Evolutionary conservation across 129 eudicot species (phyloP).

Genomic region (Arctium lappa): DNA sequence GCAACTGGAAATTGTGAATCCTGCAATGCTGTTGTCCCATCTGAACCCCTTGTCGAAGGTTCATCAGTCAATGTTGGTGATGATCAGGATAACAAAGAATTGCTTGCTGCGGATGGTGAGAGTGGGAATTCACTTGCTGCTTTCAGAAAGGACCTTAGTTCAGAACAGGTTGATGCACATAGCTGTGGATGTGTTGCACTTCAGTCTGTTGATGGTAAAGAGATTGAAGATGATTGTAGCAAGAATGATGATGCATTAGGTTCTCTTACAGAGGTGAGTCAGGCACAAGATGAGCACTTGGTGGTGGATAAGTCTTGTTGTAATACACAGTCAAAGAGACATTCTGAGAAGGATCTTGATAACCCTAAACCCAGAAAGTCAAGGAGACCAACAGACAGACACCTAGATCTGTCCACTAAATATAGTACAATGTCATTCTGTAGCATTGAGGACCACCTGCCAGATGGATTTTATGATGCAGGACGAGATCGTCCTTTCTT

Average conservation of each 20-base stretch:
- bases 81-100: slow-evolving; percentile 37
- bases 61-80: slow-evolving; percentile 27
- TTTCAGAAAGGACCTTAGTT: slow-evolving; percentile 14
- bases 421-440: slow-evolving; percentile 76
- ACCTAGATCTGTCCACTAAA: slow-evolving; percentile 48
- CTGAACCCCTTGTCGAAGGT: slow-evolving; percentile 34
- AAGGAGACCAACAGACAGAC: slow-evolving; percentile 46
- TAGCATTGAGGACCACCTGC: slow-evolving; percentile 60
- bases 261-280: slow-evolving; percentile 33
- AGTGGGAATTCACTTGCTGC: slow-evolving; percentile 15
- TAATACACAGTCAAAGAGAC: slow-evolving; percentile 63
- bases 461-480: slow-evolving; percentile 98
- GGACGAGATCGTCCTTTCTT: slow-evolving; percentile 96
- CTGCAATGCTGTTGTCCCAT: slow-evolving; percentile 29
- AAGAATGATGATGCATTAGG: slow-evolving; percentile 27
- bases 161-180: slow-evolving; percentile 28
- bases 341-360: slow-evolving; percentile 68
- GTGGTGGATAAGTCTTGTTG: slow-evolving; percentile 31
- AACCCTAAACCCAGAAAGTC: slow-evolving; percentile 70
- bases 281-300: slow-evolving; percentile 32
- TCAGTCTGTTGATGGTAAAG: slow-evolving; percentile 33
- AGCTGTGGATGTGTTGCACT: slow-evolving; percentile 35
- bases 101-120: slow-evolving; percentile 27
- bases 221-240: slow-evolving; percentile 24
- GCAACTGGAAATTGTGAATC: slow-evolving; percentile 38